Percentiles rank a stretch among this genome's conserved stretches.
Evolutionary conservation across 2,329 filamentous ascomycete species (phyloP).

Genomic region (Microcyclosporella mali): DNA sequence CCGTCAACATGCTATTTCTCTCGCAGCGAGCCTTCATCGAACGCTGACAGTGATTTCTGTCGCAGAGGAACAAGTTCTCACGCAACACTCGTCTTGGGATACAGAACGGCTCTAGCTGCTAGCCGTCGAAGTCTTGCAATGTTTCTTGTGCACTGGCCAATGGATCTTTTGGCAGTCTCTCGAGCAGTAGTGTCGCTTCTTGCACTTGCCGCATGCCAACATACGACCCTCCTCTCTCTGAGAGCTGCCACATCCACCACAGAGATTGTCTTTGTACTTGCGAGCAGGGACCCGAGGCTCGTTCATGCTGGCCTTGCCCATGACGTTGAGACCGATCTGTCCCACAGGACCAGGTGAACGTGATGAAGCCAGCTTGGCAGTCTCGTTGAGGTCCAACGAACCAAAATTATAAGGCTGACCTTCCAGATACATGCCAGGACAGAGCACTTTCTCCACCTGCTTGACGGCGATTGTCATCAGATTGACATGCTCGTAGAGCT

Average conservation of each 20-base stretch:
- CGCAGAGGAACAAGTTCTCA: no score
- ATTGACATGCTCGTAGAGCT: constrained; percentile 6
- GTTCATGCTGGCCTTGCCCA: background rate
- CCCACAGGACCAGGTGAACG: no score
- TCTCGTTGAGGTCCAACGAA: background rate
- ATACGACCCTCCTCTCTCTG: background rate
- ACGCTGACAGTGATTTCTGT: no score
- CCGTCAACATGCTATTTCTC: no score
- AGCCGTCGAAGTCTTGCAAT: background rate
- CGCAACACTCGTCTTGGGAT: no score
- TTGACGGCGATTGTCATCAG: constrained; percentile 6
- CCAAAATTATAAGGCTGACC: constrained; percentile 9
- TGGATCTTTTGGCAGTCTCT: constrained; percentile 3
- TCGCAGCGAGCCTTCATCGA: no score
- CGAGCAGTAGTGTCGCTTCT: constrained; percentile 2
- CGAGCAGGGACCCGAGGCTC: background rate
- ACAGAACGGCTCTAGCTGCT: background rate
- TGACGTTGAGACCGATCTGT: background rate
- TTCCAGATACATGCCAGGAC: constrained; percentile 5
- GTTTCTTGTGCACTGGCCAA: constrained; percentile 1
- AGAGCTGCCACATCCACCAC: constrained; percentile 1
- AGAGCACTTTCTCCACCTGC: constrained; percentile 9
- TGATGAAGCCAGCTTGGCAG: background rate
- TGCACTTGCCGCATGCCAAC: constrained; percentile 1
- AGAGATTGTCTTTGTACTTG: no score